Evolutionary conservation across 495 filamentous ascomycete genomes (phyloP), one percentile per base, ranked within the genome.

Genomic region (Talaromyces adpressus): DNA sequence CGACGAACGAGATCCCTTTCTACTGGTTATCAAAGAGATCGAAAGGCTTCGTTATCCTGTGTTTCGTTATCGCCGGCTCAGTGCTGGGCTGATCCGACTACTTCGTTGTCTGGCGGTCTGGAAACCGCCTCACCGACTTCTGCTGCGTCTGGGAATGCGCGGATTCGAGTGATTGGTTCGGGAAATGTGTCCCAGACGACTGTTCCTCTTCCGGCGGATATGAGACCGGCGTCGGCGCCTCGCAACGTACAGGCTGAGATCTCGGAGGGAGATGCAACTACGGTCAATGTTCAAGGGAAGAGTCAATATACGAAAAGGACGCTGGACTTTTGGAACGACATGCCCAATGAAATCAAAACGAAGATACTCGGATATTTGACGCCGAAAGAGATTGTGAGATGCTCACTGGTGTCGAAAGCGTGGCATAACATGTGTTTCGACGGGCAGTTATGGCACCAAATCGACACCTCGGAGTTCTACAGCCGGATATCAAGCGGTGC

Each of bases 341-440:
- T 97, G 80, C 93, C 93, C 1, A 74, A 84, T 29, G 94, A 98
- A 78, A 80, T 98, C 60, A 88, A 87, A 68, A 82, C 94, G 65
- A 73, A 87, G 39, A 86, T 98, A 59, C 83, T 98, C 62, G 79
- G 82, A 4, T 91, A 88, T 68, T 75, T 98, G 29, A 82, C 77
- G 29, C 92, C 93, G 11, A 91, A 85, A 67, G 88, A 98, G 70
- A 85, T 98, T 56, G 84, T 98, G 9, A 86, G 90, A 60, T 85
- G 84, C 56, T 95, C 94, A 5, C 74, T 82, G 14, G 89, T 96
- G n/a, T 92, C 86, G 68, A 91, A 85, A 68, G 71, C 81, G 16
- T 98, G 94, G 82, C 80, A 97, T 72, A 77, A 82, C 34, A 89
- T 92, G 79, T 97, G 93, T 76, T 96, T 91, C 66, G 94, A 98